A percentile compares a stretch with the other conserved stretches of the same genome.
Conservation (phyloP, 2,329 filamentous ascomycete species). For the Trichoderma hamatum region DNA sequence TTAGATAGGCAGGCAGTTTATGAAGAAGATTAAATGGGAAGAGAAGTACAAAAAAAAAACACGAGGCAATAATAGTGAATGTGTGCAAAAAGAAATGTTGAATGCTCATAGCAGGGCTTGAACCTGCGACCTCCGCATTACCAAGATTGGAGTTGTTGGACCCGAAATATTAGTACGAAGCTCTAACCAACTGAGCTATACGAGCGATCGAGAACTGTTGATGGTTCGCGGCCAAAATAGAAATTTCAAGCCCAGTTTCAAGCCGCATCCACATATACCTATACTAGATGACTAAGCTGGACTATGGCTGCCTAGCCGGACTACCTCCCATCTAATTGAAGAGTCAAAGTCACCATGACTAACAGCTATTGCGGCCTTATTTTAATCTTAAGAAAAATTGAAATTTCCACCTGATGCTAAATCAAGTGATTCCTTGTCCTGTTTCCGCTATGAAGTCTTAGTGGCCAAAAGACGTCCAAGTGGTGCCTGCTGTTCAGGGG, state of each 20-base stretch:
- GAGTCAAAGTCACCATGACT: neutral
- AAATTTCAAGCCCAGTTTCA: too few relatives aligned
- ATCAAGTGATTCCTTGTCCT: neutral
- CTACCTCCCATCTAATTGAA: neutral
- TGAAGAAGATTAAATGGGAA: neutral
- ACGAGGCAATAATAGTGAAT: neutral
- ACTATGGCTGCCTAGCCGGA: neutral
- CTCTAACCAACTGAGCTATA: conserved; percentile 20
- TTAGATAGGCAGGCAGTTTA: neutral
- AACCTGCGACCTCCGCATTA: conserved; percentile 19
- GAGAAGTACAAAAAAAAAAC: neutral
- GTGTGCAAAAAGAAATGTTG: neutral
- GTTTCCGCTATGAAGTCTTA: neutral
- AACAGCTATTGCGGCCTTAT: neutral
- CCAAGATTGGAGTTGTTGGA: neutral
- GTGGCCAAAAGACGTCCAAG: neutral
- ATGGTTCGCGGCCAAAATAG: neutral
- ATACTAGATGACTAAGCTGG: neutral
- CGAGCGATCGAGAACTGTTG: neutral
- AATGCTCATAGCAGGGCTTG: conserved; percentile 14
- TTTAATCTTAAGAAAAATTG: neutral
- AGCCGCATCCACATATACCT: neutral
- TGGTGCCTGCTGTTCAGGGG: neutral
- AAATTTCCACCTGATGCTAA: neutral
- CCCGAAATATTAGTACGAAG: conserved; percentile 16